Conservation (phyloP, 2,329 filamentous ascomycete genomes). For the Hymenoscyphus scutula region DNA sequence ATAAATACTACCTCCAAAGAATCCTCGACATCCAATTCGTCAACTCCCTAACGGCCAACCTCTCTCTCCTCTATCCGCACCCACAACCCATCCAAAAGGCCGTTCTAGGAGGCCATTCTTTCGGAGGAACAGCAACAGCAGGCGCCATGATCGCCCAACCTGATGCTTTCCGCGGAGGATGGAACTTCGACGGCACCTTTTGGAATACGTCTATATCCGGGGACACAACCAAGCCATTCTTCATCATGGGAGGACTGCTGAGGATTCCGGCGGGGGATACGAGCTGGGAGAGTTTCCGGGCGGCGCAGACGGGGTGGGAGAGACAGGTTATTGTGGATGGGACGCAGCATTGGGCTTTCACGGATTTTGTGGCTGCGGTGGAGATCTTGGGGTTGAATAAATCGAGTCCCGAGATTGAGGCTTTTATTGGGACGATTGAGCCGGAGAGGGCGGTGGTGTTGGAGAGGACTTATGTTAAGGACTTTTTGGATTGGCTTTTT, state of each 20-base stretch:
- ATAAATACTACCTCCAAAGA: background rate
- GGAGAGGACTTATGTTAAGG: background rate
- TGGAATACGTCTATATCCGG: background rate
- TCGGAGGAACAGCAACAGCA: background rate
- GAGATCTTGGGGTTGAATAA: background rate
- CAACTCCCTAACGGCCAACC: background rate
- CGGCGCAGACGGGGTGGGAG: background rate
- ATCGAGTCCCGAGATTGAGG: background rate
- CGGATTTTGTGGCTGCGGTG: background rate
- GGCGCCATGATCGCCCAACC: background rate
- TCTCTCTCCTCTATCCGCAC: background rate
- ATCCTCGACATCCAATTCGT: background rate
- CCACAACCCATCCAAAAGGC: background rate
- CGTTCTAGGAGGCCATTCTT: constrained; percentile 1
- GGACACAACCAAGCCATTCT: background rate
- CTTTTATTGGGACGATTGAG: background rate
- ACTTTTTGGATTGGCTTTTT: background rate
- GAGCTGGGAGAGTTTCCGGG: background rate
- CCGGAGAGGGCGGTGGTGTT: background rate
- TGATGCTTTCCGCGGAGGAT: background rate
- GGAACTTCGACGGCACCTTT: background rate
- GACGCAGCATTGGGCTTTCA: background rate
- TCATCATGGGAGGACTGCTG: background rate
- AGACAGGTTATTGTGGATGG: background rate
- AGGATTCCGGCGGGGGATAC: background rate